Percentiles rank a stretch among this genome's conserved stretches.
These are phyloP conservation scores for Aphelidium insulamus DNA, from an alignment of 371 early-diverging fungal genomes.

Conservation along the genomic window DNA sequence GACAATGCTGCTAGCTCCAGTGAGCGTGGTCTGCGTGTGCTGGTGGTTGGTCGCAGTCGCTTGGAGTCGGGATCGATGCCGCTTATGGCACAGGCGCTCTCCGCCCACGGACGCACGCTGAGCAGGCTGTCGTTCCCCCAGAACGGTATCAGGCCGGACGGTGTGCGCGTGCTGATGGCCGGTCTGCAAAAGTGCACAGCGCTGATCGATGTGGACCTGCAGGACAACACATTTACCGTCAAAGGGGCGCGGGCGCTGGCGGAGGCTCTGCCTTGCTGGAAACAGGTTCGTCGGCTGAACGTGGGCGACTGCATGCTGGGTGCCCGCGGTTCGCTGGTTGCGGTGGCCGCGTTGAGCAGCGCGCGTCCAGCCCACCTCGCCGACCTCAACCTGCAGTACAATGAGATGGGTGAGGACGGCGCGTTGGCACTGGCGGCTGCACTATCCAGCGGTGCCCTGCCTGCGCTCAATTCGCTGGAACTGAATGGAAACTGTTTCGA, in stretches of 20 bases:
- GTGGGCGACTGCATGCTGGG: slow-evolving; percentile 76
- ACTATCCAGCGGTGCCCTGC: slow-evolving; percentile 26
- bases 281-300: slow-evolving; percentile 48
- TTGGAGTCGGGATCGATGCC: slow-evolving; percentile 63
- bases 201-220: slow-evolving; percentile 62
- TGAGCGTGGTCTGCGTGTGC: slow-evolving; percentile 43
- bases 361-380: slow-evolving; percentile 30
- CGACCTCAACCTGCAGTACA: slow-evolving; percentile 52
- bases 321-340: slow-evolving; percentile 34
- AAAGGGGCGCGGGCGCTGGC: slow-evolving; percentile 62
- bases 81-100: slow-evolving; percentile 55
- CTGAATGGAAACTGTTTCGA: slow-evolving; percentile 82
- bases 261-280: slow-evolving; percentile 47
- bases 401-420: slow-evolving; percentile 61
- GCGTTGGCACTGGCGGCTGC: slow-evolving; percentile 37
- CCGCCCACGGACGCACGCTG: slow-evolving; percentile 45
- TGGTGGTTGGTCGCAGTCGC: slow-evolving; percentile 82
- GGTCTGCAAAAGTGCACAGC: slow-evolving; percentile 40
- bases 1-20: slow-evolving; percentile 24
- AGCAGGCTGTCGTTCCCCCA: slow-evolving; percentile 79
- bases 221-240: slow-evolving; percentile 88
- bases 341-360: slow-evolving; percentile 35
- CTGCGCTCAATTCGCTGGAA: slow-evolving; percentile 35
- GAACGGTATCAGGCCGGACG: slow-evolving; percentile 88
- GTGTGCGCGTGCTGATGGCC: slow-evolving; percentile 44